A percentile compares a stretch with the other conserved stretches of the same genome.
Conservation (phyloP, 306 rosid species). For the Rosa multiflora region DNA sequence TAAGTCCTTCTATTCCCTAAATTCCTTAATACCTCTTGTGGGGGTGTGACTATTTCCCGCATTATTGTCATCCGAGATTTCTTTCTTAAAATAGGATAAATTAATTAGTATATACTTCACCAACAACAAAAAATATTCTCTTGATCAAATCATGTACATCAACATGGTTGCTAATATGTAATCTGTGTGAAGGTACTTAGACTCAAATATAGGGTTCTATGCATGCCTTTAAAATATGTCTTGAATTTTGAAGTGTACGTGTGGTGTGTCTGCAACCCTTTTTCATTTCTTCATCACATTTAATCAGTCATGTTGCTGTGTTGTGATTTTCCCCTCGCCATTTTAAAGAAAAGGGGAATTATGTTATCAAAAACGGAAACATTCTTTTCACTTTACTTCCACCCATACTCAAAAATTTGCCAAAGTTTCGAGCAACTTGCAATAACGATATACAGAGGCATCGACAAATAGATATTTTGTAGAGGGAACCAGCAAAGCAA, state of each 20-base stretch:
- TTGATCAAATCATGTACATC: not conserved
- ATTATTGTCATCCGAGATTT: not conserved
- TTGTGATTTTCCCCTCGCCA: not conserved
- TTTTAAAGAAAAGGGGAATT: not conserved
- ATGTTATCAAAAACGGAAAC: constrained; percentile 11
- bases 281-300: not conserved
- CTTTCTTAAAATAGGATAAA: not conserved
- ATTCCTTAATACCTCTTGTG: too few relatives aligned
- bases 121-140: not conserved
- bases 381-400: not conserved
- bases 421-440: constrained; percentile 28
- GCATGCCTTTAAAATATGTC: not conserved
- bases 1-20: too few relatives aligned
- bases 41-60: too few relatives aligned
- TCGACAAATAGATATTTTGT: constrained; percentile 6
- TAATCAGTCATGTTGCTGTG: not conserved
- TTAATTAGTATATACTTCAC: too few relatives aligned
- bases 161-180: not conserved
- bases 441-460: not conserved
- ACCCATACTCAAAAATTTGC: constrained; percentile 7
- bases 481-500: constrained; percentile 34
- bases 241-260: not conserved
- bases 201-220: not conserved
- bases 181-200: not conserved
- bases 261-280: not conserved